Conservation (phyloP, 2,329 filamentous ascomycete species). For the Capronia coronata region DNA sequence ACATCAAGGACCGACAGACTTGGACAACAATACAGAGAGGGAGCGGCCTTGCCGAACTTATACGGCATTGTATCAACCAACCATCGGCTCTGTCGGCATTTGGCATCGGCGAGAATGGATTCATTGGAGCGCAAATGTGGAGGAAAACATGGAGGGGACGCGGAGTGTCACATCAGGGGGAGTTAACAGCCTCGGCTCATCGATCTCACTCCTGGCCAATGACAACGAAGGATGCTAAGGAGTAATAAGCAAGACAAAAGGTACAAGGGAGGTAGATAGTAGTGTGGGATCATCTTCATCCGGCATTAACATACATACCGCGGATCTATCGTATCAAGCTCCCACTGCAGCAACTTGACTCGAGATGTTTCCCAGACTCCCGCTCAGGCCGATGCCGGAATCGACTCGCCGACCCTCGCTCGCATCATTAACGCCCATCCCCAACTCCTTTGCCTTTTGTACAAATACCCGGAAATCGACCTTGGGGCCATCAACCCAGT, state of each 20-base stretch:
- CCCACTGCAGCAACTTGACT: slow-evolving; percentile 12
- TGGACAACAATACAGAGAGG: no score
- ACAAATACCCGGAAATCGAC: slow-evolving; percentile 37
- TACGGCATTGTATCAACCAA: neutral
- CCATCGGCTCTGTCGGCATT: neutral
- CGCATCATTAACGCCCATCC: slow-evolving; percentile 16
- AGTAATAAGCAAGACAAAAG: no score
- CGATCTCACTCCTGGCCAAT: neutral
- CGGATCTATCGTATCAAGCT: no score
- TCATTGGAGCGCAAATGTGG: no score
- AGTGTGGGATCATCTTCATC: no score
- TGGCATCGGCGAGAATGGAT: no score
- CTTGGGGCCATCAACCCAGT: slow-evolving; percentile 31
- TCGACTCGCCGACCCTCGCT: slow-evolving; percentile 8
- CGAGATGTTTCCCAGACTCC: slow-evolving; percentile 4
- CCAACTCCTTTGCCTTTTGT: slow-evolving; percentile 33
- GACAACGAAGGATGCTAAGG: no score
- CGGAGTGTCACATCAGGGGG: neutral
- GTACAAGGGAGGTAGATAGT: no score
- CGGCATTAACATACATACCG: no score
- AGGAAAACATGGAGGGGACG: no score
- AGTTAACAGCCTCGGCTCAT: neutral
- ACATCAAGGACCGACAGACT: no score
- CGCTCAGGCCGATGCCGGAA: slow-evolving; percentile 5
- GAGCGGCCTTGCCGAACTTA: neutral